Base-by-base conservation (phyloP, 345 rosid genomes). In the Hibiscus trionum region DNA sequence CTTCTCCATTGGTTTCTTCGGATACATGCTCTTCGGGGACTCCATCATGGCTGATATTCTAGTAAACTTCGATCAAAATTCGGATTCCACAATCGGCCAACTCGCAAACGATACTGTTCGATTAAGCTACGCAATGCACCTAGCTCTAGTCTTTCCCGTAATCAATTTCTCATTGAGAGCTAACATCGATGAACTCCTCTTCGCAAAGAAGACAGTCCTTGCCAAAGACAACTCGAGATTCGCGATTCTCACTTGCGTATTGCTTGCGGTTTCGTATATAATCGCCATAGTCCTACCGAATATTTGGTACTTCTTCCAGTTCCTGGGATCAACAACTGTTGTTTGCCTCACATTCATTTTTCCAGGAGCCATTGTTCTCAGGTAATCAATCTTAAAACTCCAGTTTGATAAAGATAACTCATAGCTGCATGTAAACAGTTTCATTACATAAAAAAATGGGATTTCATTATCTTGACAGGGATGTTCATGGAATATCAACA, bases 271-370 rank as follows among this genome's bases (percentile, higher is more conserved):
- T 70, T 73, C 75, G 77, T 93, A 88, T 83, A 35, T 85, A 53
- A 74, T 84, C 7, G 93, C 96, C 1, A 85, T 88, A n/a, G 85
- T 79, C 4, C 72, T 93, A 73, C 98, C 98, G 3, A 79, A 87
- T 71, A 85, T 93, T 44, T 90, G 98, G 97, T 85, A 82, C 75
- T 79, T 88, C 75, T 93, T 93, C 65, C 97, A 90, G 84, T 88
- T 91, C 81, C 8, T 90, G 66, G 98, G 97, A 80, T 91, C 98
- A 49, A 91, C 97, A 37, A 72, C 94, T 16, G 90, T 93, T 3
- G 96, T 93, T 53, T 85, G 84, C 72, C 88, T 93, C 10, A 91
- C 88, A 27, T 90, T 93, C 85, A 91, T 93, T 72, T 93, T 93
- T 72, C 98, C 97, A 0, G 96, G 85, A 26, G 88, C 85, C 7